These are phyloP conservation scores for Medicago lupulina DNA, from an alignment of 306 rosid species.

Conservation along the genomic window DNA sequence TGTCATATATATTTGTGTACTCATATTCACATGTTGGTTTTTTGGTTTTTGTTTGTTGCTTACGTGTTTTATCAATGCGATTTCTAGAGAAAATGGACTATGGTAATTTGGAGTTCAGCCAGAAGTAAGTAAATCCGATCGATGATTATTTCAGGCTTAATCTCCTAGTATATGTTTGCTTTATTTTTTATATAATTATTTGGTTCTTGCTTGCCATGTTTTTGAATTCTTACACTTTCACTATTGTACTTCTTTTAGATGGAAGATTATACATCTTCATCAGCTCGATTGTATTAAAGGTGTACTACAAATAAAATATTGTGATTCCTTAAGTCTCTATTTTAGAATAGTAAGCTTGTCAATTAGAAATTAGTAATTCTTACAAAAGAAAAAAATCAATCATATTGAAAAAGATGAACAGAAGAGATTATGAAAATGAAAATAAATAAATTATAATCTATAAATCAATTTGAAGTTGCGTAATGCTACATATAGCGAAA, in stretches of 20 bases:
- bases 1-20: background rate
- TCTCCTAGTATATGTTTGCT: background rate
- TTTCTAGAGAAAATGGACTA: no score
- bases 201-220: slow-evolving; percentile 1
- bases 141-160: background rate
- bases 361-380: background rate
- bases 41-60: background rate
- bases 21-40: background rate
- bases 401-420: background rate
- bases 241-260: slow-evolving; percentile 1
- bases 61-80: background rate
- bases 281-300: background rate
- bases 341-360: background rate
- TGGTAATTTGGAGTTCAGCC: background rate
- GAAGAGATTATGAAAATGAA: background rate
- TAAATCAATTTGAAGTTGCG: background rate
- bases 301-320: background rate
- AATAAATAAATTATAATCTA: background rate
- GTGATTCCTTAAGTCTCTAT: slow-evolving; percentile 2
- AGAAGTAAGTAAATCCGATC: background rate
- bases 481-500: no score
- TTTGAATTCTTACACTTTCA: background rate
- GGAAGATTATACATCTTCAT: slow-evolving; percentile 10
- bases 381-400: background rate
- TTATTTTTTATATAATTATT: background rate